These are phyloP conservation scores for Hansenula lynferdii DNA, from an alignment of 1,139 yeast species.

Conservation along the genomic window DNA sequence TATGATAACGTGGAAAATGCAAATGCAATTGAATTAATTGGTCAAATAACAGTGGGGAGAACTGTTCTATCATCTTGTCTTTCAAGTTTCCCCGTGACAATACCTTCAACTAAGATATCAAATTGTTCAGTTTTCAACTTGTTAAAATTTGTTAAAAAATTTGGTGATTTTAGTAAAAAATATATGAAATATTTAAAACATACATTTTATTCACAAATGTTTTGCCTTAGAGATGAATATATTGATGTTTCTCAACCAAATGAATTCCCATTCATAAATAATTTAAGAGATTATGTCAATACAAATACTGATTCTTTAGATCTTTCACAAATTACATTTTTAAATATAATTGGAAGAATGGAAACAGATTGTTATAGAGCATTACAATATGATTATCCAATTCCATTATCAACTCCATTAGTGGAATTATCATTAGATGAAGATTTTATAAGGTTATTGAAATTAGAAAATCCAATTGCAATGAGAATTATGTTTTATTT, in stretches of 20 bases:
- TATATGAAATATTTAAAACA: not conserved
- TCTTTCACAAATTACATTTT: not conserved
- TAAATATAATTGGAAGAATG: not conserved
- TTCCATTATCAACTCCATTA: not conserved
- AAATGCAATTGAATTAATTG: not conserved
- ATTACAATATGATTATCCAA: not conserved
- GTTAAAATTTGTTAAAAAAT: not conserved
- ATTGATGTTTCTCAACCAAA: not conserved
- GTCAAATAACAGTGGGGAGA: not conserved
- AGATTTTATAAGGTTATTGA: slow-evolving; percentile 9
- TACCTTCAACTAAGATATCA: not conserved
- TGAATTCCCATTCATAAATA: not conserved
- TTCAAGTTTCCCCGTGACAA: not conserved
- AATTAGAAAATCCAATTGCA: slow-evolving; percentile 12
- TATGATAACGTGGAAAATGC: not conserved
- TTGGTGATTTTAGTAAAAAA: not conserved
- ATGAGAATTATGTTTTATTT: slow-evolving; percentile 18
- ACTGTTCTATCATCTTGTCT: not conserved
- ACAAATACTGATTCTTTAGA: not conserved
- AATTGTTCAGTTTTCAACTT: not conserved
- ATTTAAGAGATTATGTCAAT: not conserved
- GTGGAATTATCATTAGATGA: not conserved
- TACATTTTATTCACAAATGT: not conserved
- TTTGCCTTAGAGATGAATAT: not conserved
- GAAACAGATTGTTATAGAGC: slow-evolving; percentile 1